Conservation (phyloP, 371 early-diverging fungal species). For the Mucor lusitanicus region DNA sequence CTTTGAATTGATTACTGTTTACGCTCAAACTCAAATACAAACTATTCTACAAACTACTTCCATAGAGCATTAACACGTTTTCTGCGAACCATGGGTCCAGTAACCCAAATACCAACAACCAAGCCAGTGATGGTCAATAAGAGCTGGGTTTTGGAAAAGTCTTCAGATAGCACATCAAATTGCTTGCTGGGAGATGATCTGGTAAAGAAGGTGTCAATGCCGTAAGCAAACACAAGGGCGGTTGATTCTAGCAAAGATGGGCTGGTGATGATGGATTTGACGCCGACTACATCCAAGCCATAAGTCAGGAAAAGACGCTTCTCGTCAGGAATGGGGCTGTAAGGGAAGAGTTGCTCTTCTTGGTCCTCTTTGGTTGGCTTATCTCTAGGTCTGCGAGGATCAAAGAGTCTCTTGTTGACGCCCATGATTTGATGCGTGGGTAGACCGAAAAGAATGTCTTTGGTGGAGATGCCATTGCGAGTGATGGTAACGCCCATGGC, state of each 20-base stretch:
- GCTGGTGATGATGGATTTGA: constrained; percentile 66
- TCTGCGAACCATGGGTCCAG: constrained; percentile 73
- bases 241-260: constrained; percentile 93
- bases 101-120: constrained; percentile 64
- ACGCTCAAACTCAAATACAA: not conserved
- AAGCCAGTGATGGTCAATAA: constrained; percentile 81
- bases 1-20: too few relatives aligned
- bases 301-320: constrained; percentile 77
- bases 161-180: constrained; percentile 91
- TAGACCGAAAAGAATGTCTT: constrained; percentile 83
- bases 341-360: constrained; percentile 85
- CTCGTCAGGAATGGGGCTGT: constrained; percentile 72
- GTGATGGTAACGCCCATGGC: constrained; percentile 88
- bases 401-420: constrained; percentile 78
- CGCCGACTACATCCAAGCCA: constrained; percentile 66
- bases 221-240: constrained; percentile 83
- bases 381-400: constrained; percentile 80
- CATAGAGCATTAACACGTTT: constrained; percentile 63
- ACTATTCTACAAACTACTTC: constrained; percentile 39
- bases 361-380: constrained; percentile 68
- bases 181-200: constrained; percentile 82
- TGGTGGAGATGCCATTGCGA: constrained; percentile 81
- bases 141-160: constrained; percentile 85
- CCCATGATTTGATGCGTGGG: constrained; percentile 71
- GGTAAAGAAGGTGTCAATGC: constrained; percentile 87